These are phyloP conservation scores for Triticum dicoccoides DNA, from an alignment of 176 grass and related monocot genomes.

Conservation along the genomic window DNA sequence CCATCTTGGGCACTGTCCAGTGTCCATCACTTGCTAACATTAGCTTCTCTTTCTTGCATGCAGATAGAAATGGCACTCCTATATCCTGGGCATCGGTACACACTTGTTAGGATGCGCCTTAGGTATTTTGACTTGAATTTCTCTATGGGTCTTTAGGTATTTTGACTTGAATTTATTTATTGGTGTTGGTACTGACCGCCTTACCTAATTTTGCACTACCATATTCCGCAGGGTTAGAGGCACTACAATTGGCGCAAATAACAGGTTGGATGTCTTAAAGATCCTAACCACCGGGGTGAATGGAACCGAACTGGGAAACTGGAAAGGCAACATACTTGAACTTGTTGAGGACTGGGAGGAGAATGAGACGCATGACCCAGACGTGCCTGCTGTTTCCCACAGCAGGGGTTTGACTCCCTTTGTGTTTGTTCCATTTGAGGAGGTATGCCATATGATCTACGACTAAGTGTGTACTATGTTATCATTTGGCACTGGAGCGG, in stretches of 20 bases:
- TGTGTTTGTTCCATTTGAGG: slow-evolving; percentile 92
- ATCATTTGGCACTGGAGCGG: background rate
- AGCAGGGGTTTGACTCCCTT: slow-evolving; percentile 79
- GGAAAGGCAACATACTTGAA: slow-evolving; percentile 66
- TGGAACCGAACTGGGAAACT: slow-evolving; percentile 66
- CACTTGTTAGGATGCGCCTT: slow-evolving; percentile 79
- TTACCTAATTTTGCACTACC: background rate
- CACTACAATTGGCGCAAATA: slow-evolving; percentile 76
- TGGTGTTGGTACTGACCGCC: background rate
- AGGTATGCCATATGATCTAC: slow-evolving; percentile 40
- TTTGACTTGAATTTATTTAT: background rate
- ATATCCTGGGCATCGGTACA: slow-evolving; percentile 71
- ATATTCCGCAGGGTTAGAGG: slow-evolving; percentile 70
- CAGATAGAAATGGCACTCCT: slow-evolving; percentile 80
- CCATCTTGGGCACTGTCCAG: background rate
- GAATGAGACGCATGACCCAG: slow-evolving; percentile 85
- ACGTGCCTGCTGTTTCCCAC: slow-evolving; percentile 87
- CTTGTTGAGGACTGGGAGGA: slow-evolving; percentile 83
- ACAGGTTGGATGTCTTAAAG: slow-evolving; percentile 82
- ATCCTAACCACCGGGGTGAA: slow-evolving; percentile 89
- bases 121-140: slow-evolving; percentile 47
- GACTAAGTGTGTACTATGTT: background rate
- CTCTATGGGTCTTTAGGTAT: slow-evolving; percentile 65
- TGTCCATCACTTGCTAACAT: slow-evolving; percentile 14
- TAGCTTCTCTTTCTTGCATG: slow-evolving; percentile 23